Conservation (phyloP, 768 basidiomycete genomes). For the Suillus discolor region DNA sequence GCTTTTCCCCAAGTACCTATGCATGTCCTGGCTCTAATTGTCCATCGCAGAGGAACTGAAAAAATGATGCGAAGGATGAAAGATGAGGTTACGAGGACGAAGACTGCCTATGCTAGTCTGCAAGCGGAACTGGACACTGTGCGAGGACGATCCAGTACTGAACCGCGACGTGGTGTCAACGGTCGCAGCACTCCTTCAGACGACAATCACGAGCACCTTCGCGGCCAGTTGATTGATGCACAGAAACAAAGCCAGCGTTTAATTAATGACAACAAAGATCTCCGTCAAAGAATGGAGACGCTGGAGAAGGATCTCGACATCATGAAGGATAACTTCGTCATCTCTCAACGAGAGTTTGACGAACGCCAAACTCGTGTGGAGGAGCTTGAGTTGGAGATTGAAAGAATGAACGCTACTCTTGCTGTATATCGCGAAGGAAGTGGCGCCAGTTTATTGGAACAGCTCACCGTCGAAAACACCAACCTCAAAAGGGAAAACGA, state of each 20-base stretch:
- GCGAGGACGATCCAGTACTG: conserved; percentile 60
- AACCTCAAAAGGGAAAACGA: conserved; percentile 83
- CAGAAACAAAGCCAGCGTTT: conserved; percentile 77
- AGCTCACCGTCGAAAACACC: conserved; percentile 80
- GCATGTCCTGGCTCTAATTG: conserved; percentile 17
- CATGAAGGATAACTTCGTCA: conserved; percentile 68
- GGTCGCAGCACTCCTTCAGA: conserved; percentile 83
- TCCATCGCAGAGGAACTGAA: conserved; percentile 78
- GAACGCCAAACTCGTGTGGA: conserved; percentile 75
- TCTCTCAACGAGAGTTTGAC: conserved; percentile 77
- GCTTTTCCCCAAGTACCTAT: conserved; percentile 32
- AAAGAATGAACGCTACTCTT: conserved; percentile 72
- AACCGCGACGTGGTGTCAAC: conserved; percentile 58
- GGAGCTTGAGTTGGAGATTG: conserved; percentile 80
- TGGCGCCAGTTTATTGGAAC: conserved; percentile 78
- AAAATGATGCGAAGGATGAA: conserved; percentile 98
- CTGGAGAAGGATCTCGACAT: conserved; percentile 76
- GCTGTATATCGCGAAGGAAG: conserved; percentile 74
- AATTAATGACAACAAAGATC: conserved; percentile 73
- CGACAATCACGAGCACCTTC: conserved; percentile 64
- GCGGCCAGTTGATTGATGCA: conserved; percentile 72
- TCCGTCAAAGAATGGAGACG: conserved; percentile 69
- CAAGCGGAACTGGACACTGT: conserved; percentile 81
- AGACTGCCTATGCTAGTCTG: conserved; percentile 73
- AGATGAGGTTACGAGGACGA: conserved; percentile 92